phyloP scores from a whole-genome alignment of 257 asterid genomes.

The Plantago elongata region DNA sequence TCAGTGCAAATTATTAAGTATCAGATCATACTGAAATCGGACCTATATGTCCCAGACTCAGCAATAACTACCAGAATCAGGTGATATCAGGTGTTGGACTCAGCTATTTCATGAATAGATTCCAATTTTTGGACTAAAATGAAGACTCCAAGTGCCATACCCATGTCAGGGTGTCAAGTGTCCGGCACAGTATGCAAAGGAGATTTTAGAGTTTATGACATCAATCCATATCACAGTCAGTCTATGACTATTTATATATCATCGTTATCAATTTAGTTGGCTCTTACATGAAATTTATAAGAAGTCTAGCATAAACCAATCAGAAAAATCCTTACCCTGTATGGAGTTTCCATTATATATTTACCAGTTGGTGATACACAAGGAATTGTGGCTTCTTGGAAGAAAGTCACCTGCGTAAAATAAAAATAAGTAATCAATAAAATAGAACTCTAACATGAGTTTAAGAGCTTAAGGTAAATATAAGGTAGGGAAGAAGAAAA shows the following conservation, averaged over 20 bases:
- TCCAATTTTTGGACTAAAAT: no score
- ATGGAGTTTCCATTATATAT: conserved; percentile 86
- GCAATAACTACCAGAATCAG: not conserved
- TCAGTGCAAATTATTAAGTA: no score
- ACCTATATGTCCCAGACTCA: not conserved
- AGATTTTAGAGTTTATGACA: no score
- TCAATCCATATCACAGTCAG: no score
- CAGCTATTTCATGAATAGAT: no score
- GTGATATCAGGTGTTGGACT: not conserved
- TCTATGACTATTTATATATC: no score
- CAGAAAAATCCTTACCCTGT: conserved; percentile 53
- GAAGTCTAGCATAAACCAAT: conserved; percentile 2
- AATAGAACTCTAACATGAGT: not conserved
- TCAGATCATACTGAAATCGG: not conserved
- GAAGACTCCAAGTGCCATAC: no score
- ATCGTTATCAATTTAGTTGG: not conserved
- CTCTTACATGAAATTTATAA: not conserved
- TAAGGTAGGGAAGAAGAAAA: conserved; percentile 4
- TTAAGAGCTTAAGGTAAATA: conserved; percentile 3
- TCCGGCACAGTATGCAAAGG: no score
- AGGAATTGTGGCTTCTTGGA: conserved; percentile 94
- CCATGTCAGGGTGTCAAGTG: no score
- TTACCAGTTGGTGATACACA: conserved; percentile 91
- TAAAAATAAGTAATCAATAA: conserved; percentile 6
- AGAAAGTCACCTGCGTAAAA: conserved; percentile 77